Evolutionary conservation across 768 basidiomycete genomes (phyloP), one percentile per base, ranked within the genome.

Genomic region (Boletus huronensis): DNA sequence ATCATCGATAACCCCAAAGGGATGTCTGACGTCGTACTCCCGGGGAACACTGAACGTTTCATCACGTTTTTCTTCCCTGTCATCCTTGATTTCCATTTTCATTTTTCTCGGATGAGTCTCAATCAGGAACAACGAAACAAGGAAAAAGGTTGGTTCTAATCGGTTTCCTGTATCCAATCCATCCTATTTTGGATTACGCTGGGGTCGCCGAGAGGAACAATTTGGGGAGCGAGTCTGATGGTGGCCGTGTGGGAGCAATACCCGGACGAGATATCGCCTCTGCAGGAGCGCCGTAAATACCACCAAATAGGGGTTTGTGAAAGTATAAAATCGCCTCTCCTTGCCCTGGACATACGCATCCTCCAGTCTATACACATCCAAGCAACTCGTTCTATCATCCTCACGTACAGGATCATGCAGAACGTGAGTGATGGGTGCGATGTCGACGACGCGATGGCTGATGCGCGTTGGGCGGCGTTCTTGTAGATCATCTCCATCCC

Each of bases 351-450:
- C 13, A 21, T 32, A 16, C 40, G 25, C 13, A 23, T 44, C 2
- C 35, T 26, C 48, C 28, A 50, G 34, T 29, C n/a, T 5, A 35
- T 23, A 29, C 9, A 48, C 31, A 34, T 21, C 19, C 25, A 19
- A 61, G 14, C 25, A 53, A 38, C 32, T 32, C 19, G 6, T 9
- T 29, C 34, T 49, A 58, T 46, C 47, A 55, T 17, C 25, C n/a
- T 39, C 29, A 16, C 43, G 2, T 11, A 48, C 3, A 55, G 0
- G 42, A 58, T 14, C 40, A 65, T 64, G 63, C 63, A 64, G 48
- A 62, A 52, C 10, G 63, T 65, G 48, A 52, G 63, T 46, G 17
- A 23, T n/a, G 25, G 2, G 8, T 34, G 7, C 9, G 34, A 21
- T 39, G 10, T 36, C 17, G 38, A 28, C 1, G 29, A 48, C 29